These are phyloP conservation scores for Hansenula sp. DNA, from an alignment of 1,139 yeast genomes.

Conservation along the genomic window DNA sequence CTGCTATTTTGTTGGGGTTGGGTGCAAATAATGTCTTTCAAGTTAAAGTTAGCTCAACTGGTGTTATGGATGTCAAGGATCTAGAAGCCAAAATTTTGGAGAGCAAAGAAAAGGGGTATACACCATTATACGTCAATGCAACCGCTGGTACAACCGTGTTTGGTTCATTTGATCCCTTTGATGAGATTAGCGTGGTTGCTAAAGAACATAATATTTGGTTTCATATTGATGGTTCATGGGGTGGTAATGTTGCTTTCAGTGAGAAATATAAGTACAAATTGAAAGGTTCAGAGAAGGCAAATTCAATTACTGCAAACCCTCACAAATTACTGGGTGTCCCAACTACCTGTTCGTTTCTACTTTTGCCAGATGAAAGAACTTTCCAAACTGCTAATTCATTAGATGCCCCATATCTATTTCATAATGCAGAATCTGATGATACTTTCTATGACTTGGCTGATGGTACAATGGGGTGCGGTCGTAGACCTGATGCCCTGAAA, in stretches of 20 bases:
- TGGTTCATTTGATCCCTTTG: constrained; percentile 76
- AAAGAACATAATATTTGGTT: constrained; percentile 58
- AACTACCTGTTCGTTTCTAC: constrained; percentile 75
- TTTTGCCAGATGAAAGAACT: constrained; percentile 61
- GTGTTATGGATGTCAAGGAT: constrained; percentile 49
- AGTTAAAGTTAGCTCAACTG: constrained; percentile 52
- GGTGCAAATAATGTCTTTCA: constrained; percentile 64
- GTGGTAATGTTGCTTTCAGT: constrained; percentile 78
- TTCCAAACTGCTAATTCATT: constrained; percentile 74
- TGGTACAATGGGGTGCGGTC: constrained; percentile 92
- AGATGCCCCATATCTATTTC: constrained; percentile 80
- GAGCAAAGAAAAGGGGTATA: constrained; percentile 49
- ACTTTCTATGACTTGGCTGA: constrained; percentile 71
- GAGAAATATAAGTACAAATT: constrained; percentile 41
- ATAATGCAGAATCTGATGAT: constrained; percentile 42
- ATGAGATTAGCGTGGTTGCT: constrained; percentile 50
- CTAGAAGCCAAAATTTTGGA: constrained; percentile 41
- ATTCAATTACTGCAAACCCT: constrained; percentile 81
- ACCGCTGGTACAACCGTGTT: constrained; percentile 91
- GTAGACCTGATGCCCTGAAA: constrained; percentile 79
- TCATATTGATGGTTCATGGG: constrained; percentile 92
- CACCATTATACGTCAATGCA: constrained; percentile 74
- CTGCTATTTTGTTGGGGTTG: constrained; percentile 72
- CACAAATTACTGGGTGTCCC: constrained; percentile 93
- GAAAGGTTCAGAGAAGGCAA: constrained; percentile 60